Percentiles rank a stretch among this genome's conserved stretches.
phyloP scores from a whole-genome alignment of 2,329 filamentous ascomycete species.

The Fusarium decemcellulare region DNA sequence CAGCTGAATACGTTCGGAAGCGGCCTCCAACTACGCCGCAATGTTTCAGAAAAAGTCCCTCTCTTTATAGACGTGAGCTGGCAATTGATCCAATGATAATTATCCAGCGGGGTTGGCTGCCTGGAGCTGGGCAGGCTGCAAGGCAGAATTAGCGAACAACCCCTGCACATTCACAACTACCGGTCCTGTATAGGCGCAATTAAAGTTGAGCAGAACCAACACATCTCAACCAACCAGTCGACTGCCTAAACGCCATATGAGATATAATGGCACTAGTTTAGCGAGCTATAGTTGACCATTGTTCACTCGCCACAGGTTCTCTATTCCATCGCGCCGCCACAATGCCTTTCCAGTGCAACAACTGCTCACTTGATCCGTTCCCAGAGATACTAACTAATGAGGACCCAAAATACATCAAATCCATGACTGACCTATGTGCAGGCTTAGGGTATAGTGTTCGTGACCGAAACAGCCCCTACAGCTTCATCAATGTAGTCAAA shows the following conservation, averaged over 20 bases:
- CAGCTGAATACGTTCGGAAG: not conserved
- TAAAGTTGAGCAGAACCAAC: not conserved
- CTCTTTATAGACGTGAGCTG: not conserved
- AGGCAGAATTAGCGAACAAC: not conserved
- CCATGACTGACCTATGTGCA: not conserved
- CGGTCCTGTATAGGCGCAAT: not conserved
- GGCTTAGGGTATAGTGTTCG: not conserved
- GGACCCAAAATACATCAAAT: not conserved
- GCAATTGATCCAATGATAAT: not conserved
- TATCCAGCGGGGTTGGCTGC: not conserved
- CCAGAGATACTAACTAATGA: not conserved
- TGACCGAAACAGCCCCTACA: not conserved
- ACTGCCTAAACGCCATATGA: not conserved
- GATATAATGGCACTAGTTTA: not conserved
- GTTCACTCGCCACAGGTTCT: not conserved
- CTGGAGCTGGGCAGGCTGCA: not conserved
- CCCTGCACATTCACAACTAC: not conserved
- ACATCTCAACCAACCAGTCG: no score
- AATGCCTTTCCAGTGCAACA: conserved; percentile 8
- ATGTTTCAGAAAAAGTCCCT: not conserved
- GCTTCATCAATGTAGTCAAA: not conserved
- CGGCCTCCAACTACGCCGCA: not conserved
- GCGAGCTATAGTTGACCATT: not conserved
- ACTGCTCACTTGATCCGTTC: conserved; percentile 8
- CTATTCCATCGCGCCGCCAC: not conserved